Conservation (phyloP, 176 grass and related monocot species). For the Aegilops sharonensis region DNA sequence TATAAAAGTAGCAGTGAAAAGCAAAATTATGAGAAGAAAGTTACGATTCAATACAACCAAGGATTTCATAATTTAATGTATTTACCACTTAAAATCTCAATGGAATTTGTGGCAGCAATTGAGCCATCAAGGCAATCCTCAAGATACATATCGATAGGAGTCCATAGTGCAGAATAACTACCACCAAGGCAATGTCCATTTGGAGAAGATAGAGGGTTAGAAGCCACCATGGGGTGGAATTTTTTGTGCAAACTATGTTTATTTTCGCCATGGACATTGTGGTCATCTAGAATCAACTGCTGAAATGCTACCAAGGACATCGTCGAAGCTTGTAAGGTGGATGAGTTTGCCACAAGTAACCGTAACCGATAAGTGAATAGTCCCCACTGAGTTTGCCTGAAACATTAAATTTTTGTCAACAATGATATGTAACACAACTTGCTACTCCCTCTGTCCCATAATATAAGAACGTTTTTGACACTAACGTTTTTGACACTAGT, state of each 20-base stretch:
- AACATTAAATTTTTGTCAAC: slow-evolving; percentile 19
- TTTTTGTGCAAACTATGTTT: slow-evolving; percentile 49
- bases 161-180: slow-evolving; percentile 75
- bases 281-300: slow-evolving; percentile 44
- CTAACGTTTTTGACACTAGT: too few species aligned
- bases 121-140: slow-evolving; percentile 93
- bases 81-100: slow-evolving; percentile 91
- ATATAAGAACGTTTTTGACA: too few species aligned
- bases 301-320: slow-evolving; percentile 61
- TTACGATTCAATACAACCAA: not conserved
- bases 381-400: slow-evolving; percentile 73
- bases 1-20: slow-evolving; percentile 5
- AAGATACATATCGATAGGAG: slow-evolving; percentile 93
- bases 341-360: slow-evolving; percentile 69
- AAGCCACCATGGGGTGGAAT: slow-evolving; percentile 41
- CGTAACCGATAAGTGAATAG: slow-evolving; percentile 58
- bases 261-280: slow-evolving; percentile 39
- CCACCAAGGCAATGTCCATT: slow-evolving; percentile 52
- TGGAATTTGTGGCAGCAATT: slow-evolving; percentile 84
- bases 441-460: too few species aligned
- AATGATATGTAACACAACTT: slow-evolving; percentile 17
- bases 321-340: slow-evolving; percentile 56
- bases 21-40: not conserved
- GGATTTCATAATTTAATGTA: slow-evolving; percentile 25
- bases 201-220: slow-evolving; percentile 46